Conservation (phyloP, 257 asterid species). For the Avicennia marina region DNA sequence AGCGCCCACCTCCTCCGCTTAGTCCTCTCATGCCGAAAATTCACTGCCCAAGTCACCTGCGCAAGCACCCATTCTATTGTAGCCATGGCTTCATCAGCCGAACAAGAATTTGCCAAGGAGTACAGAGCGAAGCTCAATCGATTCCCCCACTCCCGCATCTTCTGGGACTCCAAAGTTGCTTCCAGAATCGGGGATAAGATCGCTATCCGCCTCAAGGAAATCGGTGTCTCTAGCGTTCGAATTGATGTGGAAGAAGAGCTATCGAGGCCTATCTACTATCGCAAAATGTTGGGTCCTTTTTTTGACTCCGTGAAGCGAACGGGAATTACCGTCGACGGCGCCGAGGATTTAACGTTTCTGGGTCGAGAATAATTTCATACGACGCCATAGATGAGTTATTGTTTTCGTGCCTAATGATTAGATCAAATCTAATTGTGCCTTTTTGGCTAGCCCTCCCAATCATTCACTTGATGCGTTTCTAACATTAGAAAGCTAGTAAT, state of each 20-base stretch:
- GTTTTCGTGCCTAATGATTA: too few species aligned
- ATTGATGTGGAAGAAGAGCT: constrained; percentile 57
- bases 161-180: constrained; percentile 53
- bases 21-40: constrained; percentile 58
- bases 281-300: constrained; percentile 54
- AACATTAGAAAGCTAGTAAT: too few species aligned
- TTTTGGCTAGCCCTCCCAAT: too few species aligned
- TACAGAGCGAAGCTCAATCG: constrained; percentile 50
- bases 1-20: constrained; percentile 51
- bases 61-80: constrained; percentile 42
- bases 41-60: constrained; percentile 71
- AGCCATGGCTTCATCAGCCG: constrained; percentile 73
- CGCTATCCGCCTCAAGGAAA: constrained; percentile 46
- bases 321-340: constrained; percentile 54
- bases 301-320: constrained; percentile 48
- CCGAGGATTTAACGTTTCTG: constrained; percentile 42
- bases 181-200: constrained; percentile 67
- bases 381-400: too few species aligned
- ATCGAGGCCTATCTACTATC: constrained; percentile 44
- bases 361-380: too few species aligned
- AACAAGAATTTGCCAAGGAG: constrained; percentile 55
- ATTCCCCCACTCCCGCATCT: constrained; percentile 46
- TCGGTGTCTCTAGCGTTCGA: constrained; percentile 34
- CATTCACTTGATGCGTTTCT: too few species aligned
- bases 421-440: too few species aligned